These are phyloP conservation scores for Chloris gayana DNA, from an alignment of 176 grass and related monocot species.

Conservation along the genomic window DNA sequence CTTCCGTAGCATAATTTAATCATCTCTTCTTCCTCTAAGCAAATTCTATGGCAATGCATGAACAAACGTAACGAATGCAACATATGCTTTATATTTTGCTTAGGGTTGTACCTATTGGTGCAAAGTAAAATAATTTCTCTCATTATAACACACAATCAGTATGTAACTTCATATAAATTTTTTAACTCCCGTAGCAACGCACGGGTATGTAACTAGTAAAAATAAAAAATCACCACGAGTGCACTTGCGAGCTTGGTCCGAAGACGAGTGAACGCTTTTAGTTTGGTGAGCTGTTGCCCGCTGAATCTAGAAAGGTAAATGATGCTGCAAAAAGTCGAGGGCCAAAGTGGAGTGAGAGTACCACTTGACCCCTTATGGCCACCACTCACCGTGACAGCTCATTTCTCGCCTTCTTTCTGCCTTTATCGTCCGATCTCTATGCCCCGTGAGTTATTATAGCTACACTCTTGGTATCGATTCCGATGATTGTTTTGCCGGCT, in stretches of 20 bases:
- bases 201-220: too few species aligned
- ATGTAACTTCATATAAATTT: too few species aligned
- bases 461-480: slow-evolving; percentile 56
- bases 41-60: too few species aligned
- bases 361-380: slow-evolving; percentile 9
- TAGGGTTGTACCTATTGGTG: too few species aligned
- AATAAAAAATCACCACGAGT: background rate
- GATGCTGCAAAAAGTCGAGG: slow-evolving; percentile 22
- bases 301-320: slow-evolving; percentile 36
- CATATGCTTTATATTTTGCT: too few species aligned
- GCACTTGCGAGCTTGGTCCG: background rate
- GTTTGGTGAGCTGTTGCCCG: background rate
- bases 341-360: slow-evolving; percentile 26
- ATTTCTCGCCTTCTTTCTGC: slow-evolving; percentile 21
- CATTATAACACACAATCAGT: too few species aligned
- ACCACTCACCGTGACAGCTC: slow-evolving; percentile 36
- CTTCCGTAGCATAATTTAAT: too few species aligned
- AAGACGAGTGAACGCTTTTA: slow-evolving; percentile 3
- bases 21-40: too few species aligned
- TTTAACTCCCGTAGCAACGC: too few species aligned
- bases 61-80: too few species aligned
- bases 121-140: too few species aligned
- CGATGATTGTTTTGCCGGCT: slow-evolving; percentile 7
- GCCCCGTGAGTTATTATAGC: background rate
- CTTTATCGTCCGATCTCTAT: slow-evolving; percentile 18